Base-by-base conservation (phyloP, 2,329 filamentous ascomycete genomes). In the Teratosphaeriaceae sp. region DNA sequence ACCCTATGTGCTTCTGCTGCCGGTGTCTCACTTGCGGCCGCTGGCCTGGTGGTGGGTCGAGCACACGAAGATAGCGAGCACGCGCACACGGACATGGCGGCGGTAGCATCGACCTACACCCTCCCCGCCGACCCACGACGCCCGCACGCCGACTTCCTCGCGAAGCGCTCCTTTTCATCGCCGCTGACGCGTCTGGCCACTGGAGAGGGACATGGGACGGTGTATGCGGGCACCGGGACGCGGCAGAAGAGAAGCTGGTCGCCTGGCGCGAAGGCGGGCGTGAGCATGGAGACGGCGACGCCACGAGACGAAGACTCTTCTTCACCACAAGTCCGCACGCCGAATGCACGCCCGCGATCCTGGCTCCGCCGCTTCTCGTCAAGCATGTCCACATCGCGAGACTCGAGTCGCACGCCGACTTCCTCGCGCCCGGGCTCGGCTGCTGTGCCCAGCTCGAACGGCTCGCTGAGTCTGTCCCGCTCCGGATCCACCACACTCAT, bases 311-410 rank as follows among this genome's bases (percentile, higher is more conserved):
- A 47, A 43, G 42, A 37, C 12, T 30, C 35, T 18, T 35, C 40
- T 12, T 47, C 45, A 38, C n/a, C n/a, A n/a, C 45, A 42, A n/a
- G 21, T 38, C 5, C 42, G 42, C 21, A 48, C 49, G 33, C 44
- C 48, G 27, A 47, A 30, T 40, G 35, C 27, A 44, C 51, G 42
- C 50, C 47, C 44, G 44, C 52, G 36, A 19, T 86, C 83, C 21
- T 89, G 85, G 85, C 79, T 88, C 50, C 78, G 79, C 53, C 78
- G 83, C 38, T 66, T 88, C 29, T 86, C 84, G 19, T 70, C 47
- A 46, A 55, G 44, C 37, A 53, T 60, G 38, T 55, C 58, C 19
- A 46, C 47, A 24, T 63, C 60, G 40, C 57, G 57, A 42, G 58
- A 62, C 44, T 60, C 58, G 33, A 61, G 57, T 40, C 47, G 45